Percentiles rank a stretch among this genome's conserved stretches.
phyloP scores from a whole-genome alignment of 345 rosid genomes.

The Erodium maritimum region DNA sequence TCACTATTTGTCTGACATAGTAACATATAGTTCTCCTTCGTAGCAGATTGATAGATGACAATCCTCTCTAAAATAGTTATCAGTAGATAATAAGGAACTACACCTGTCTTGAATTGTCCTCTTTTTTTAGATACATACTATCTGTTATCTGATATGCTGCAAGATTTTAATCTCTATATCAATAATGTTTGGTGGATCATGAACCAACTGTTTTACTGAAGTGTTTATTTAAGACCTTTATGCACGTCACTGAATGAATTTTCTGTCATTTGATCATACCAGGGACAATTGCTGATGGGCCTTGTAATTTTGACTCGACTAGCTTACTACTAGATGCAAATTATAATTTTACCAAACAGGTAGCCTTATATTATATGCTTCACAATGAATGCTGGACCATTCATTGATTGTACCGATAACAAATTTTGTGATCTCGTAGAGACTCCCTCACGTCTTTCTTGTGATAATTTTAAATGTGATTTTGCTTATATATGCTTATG shows the following conservation, averaged over 20 bases:
- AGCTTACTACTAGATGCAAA: not conserved
- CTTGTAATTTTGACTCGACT: not conserved
- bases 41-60: not conserved
- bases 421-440: not conserved
- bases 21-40: not conserved
- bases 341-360: not conserved
- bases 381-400: too few species aligned
- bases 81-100: not conserved
- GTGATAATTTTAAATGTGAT: not conserved
- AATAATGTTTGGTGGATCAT: not conserved
- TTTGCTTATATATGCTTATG: not conserved
- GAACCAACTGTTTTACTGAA: not conserved
- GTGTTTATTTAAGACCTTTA: not conserved
- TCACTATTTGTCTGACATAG: too few species aligned
- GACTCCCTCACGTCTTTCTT: not conserved
- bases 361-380: too few species aligned
- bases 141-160: not conserved
- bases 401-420: not conserved
- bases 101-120: not conserved
- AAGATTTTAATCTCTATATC: not conserved
- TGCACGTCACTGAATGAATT: not conserved
- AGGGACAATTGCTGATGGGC: not conserved
- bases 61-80: not conserved
- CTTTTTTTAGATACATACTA: not conserved
- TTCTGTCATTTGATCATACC: not conserved